Conservation (phyloP, 1,284 basidiomycete genomes). For the Rhodotorula sp. region DNA sequence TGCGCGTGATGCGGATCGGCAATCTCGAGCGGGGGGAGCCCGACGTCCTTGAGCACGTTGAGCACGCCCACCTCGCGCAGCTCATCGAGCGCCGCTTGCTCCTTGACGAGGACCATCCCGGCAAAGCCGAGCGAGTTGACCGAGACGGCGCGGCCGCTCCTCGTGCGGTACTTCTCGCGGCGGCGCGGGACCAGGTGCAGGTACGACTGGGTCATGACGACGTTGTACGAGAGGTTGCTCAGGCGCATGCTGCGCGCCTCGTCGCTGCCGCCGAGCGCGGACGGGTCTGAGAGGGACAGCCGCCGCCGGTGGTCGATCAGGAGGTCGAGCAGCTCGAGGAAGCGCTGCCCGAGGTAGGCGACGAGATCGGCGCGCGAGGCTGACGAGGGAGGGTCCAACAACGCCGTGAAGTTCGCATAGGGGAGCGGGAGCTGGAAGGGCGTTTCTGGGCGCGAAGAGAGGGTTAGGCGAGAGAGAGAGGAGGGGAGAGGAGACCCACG, state of each 20-base stretch:
- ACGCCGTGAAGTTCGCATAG: constrained; percentile 39
- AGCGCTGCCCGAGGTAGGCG: constrained; percentile 34
- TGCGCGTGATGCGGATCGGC: constrained; percentile 51
- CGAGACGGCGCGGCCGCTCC: constrained; percentile 16
- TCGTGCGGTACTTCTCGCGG: constrained; percentile 26
- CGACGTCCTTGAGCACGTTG: constrained; percentile 48
- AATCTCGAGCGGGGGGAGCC: constrained; percentile 55
- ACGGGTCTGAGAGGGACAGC: constrained; percentile 17
- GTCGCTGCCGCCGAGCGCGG: background rate
- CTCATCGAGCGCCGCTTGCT: constrained; percentile 29
- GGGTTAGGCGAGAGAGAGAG: background rate
- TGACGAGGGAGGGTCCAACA: constrained; percentile 18
- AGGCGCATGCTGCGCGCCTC: constrained; percentile 16
- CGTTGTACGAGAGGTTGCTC: constrained; percentile 45
- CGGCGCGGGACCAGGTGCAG: constrained; percentile 43
- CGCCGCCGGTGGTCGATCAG: constrained; percentile 46
- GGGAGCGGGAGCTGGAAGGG: constrained; percentile 42
- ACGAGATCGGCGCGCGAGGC: constrained; percentile 15
- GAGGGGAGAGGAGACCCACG: constrained; percentile 13
- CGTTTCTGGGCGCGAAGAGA: constrained; percentile 7
- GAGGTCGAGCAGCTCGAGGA: constrained; percentile 43
- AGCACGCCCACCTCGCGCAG: constrained; percentile 47
- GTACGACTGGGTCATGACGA: constrained; percentile 43
- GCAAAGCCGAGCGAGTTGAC: constrained; percentile 45
- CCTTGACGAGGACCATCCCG: constrained; percentile 45